Conservation (phyloP, 129 eudicot species). For the Logfia minima region DNA sequence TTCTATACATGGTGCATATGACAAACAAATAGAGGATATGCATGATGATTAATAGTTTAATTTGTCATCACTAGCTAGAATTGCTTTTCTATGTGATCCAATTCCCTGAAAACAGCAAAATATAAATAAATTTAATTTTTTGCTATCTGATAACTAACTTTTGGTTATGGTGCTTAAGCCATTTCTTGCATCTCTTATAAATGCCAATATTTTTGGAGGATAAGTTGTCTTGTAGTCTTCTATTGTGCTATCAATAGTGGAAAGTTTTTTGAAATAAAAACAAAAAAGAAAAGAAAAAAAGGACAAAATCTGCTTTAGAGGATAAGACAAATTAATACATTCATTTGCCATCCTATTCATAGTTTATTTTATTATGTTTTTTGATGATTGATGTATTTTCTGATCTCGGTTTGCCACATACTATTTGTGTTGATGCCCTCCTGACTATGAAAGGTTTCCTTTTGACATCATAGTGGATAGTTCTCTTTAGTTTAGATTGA, state of each 20-base stretch:
- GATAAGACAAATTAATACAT: slow-evolving; percentile 34
- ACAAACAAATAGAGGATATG: neutral
- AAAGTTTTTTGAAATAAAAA: slow-evolving; percentile 23
- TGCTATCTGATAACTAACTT: slow-evolving; percentile 31
- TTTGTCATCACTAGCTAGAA: slow-evolving; percentile 14
- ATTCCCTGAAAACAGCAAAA: slow-evolving; percentile 22
- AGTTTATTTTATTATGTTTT: slow-evolving; percentile 19
- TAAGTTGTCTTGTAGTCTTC: slow-evolving; percentile 40
- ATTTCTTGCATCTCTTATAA: slow-evolving; percentile 16
- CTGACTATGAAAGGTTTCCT: slow-evolving; percentile 36
- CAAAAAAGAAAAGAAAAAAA: slow-evolving; percentile 23
- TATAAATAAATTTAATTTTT: neutral
- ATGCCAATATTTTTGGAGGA: slow-evolving; percentile 23
- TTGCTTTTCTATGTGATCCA: slow-evolving; percentile 25
- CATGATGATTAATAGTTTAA: neutral
- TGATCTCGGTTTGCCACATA: slow-evolving; percentile 44
- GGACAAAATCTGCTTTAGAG: slow-evolving; percentile 31
- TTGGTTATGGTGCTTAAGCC: slow-evolving; percentile 28
- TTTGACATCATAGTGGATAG: slow-evolving; percentile 39
- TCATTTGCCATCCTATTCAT: slow-evolving; percentile 29
- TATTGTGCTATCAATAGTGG: slow-evolving; percentile 27
- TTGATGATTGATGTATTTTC: slow-evolving; percentile 16
- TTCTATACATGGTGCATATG: neutral
- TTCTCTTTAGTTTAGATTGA: slow-evolving; percentile 26
- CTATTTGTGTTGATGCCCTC: slow-evolving; percentile 24